Conservation (phyloP, 306 rosid genomes). For the Medicago ruthenica region DNA sequence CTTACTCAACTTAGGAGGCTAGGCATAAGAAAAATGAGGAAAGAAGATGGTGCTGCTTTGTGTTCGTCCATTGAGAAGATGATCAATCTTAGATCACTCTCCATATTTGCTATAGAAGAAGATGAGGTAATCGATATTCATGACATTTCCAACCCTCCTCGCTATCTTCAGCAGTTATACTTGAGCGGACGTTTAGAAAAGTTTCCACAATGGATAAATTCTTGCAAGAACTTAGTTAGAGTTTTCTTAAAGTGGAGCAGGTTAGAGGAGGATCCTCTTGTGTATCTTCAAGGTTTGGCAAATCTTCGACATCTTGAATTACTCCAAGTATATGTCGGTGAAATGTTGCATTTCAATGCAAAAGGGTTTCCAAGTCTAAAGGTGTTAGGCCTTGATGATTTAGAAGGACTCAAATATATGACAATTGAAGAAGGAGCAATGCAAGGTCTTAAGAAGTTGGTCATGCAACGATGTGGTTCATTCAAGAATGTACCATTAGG, state of each 20-base stretch:
- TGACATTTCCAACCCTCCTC: slow-evolving; percentile 54
- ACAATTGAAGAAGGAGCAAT: slow-evolving; percentile 67
- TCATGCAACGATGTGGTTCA: slow-evolving; percentile 63
- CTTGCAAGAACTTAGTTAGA: slow-evolving; percentile 33
- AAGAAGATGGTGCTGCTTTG: slow-evolving; percentile 54
- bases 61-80: slow-evolving; percentile 56
- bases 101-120: slow-evolving; percentile 46
- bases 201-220: slow-evolving; percentile 56
- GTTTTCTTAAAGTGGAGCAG: slow-evolving; percentile 54
- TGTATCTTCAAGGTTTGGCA: slow-evolving; percentile 49
- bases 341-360: slow-evolving; percentile 56
- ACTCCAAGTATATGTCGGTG: slow-evolving; percentile 60
- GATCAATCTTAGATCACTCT: slow-evolving; percentile 50
- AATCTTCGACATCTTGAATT: slow-evolving; percentile 58
- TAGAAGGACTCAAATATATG: slow-evolving; percentile 51
- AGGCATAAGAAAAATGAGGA: slow-evolving; percentile 50
- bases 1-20: slow-evolving; percentile 56
- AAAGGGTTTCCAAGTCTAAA: slow-evolving; percentile 65
- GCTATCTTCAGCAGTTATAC: slow-evolving; percentile 46
- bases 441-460: slow-evolving; percentile 63
- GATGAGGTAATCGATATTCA: slow-evolving; percentile 56
- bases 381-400: slow-evolving; percentile 65
- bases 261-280: slow-evolving; percentile 55
- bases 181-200: slow-evolving; percentile 55
- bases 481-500: slow-evolving; percentile 66